Percentiles rank a stretch among this genome's conserved stretches.
Evolutionary conservation across 768 basidiomycete genomes (phyloP).

Genomic region (Termitomyces sp.): DNA sequence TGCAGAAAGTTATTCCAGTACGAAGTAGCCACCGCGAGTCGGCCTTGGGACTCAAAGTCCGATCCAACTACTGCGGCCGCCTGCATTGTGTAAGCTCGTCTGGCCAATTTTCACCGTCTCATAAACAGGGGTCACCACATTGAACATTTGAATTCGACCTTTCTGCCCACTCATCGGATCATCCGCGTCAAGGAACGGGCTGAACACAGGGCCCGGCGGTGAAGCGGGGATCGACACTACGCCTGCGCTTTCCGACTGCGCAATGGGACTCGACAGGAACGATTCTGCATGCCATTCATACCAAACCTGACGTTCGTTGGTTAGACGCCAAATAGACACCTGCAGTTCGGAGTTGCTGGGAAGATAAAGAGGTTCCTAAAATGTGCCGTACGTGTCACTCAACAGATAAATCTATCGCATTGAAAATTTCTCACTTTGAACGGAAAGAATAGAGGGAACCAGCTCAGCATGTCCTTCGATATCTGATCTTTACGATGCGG

Average conservation of each 20-base stretch:
- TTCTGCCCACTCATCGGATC: conserved; percentile 37
- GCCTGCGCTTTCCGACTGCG: conserved; percentile 14
- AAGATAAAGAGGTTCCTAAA: conserved; percentile 88
- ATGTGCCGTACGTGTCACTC: neutral
- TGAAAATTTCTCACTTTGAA: conserved; percentile 54
- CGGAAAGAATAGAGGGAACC: conserved; percentile 98
- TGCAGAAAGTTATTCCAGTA: neutral
- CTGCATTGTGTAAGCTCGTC: conserved; percentile 88
- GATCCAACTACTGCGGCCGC: conserved; percentile 91
- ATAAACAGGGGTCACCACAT: conserved; percentile 22
- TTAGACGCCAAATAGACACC: conserved; percentile 92
- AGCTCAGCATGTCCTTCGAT: conserved; percentile 97
- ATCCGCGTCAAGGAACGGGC: conserved; percentile 71
- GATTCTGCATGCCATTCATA: conserved; percentile 99
- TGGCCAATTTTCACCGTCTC: conserved; percentile 89
- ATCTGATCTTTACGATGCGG: conserved; percentile 82
- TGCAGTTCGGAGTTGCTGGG: conserved; percentile 91
- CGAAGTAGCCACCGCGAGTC: neutral
- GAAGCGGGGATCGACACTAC: conserved; percentile 15
- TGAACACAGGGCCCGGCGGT: conserved; percentile 36
- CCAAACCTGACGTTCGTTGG: conserved; percentile 89
- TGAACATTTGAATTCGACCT: conserved; percentile 1
- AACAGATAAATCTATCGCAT: neutral
- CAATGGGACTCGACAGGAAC: conserved; percentile 65
- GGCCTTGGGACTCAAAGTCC: conserved; percentile 47